Conservation (phyloP, 2,329 filamentous ascomycete species). For the Moelleriella libera region DNA sequence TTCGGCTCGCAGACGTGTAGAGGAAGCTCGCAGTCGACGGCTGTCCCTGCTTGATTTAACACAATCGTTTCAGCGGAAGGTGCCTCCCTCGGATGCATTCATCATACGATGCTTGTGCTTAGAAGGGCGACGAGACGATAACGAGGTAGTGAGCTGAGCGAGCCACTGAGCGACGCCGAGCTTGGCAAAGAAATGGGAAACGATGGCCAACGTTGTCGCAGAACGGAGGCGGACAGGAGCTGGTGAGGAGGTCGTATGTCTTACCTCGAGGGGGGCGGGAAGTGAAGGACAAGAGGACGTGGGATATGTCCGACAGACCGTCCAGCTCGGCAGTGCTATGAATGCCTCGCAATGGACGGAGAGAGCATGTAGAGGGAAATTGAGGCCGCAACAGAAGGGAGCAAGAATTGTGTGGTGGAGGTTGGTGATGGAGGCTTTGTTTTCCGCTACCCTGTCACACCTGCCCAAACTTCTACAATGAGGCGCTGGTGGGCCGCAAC, state of each 20-base stretch:
- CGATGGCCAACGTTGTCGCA: slow-evolving; percentile 3
- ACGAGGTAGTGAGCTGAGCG: not conserved
- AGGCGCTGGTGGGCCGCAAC: slow-evolving; percentile 11
- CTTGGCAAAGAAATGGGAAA: slow-evolving; percentile 4
- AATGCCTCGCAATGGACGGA: slow-evolving; percentile 25
- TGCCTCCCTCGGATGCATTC: too few species aligned
- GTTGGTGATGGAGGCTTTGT: slow-evolving; percentile 23
- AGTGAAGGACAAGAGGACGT: slow-evolving; percentile 11
- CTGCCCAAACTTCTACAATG: slow-evolving; percentile 12
- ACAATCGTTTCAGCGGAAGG: not conserved
- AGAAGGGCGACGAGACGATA: not conserved
- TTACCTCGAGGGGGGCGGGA: slow-evolving; percentile 13
- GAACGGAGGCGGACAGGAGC: not conserved
- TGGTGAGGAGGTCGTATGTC: slow-evolving; percentile 8
- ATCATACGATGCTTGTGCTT: not conserved
- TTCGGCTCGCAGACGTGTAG: not conserved
- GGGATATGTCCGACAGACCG: slow-evolving; percentile 13
- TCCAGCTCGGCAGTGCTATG: slow-evolving; percentile 22
- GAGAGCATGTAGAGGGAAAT: slow-evolving; percentile 16
- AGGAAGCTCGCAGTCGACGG: not conserved
- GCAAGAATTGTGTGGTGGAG: slow-evolving; percentile 14
- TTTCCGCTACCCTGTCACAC: slow-evolving; percentile 22
- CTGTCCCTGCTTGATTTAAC: not conserved
- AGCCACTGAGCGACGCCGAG: not conserved
- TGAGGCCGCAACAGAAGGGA: slow-evolving; percentile 9